A percentile compares a stretch with the other conserved stretches of the same genome.
phyloP scores from a whole-genome alignment of 2,329 filamentous ascomycete species.

The Apiospora hydei region DNA sequence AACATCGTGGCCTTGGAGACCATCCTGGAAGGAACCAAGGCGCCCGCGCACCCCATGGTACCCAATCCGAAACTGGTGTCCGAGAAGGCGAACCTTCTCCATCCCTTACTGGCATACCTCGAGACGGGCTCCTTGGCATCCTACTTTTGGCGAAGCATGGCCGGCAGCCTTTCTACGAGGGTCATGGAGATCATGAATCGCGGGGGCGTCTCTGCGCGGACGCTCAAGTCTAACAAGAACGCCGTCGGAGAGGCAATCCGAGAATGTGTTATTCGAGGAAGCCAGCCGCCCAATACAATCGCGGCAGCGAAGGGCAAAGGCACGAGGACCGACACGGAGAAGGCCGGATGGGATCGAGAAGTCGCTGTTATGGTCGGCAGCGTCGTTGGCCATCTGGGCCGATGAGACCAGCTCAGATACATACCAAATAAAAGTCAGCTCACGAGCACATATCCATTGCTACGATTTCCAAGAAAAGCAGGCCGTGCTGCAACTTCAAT shows the following conservation, averaged over 20 bases:
- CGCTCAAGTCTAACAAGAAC: slow-evolving; percentile 77
- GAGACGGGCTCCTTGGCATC: slow-evolving; percentile 88
- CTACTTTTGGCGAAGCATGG: slow-evolving; percentile 93
- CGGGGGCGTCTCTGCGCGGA: slow-evolving; percentile 84
- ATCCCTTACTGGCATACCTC: slow-evolving; percentile 76
- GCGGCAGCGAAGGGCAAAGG: slow-evolving; percentile 50
- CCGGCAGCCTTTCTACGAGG: slow-evolving; percentile 75
- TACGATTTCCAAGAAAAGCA: not conserved
- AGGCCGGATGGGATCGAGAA: slow-evolving; percentile 81
- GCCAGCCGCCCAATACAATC: slow-evolving; percentile 68
- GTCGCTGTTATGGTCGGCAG: slow-evolving; percentile 94
- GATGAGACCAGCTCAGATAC: slow-evolving; percentile 38
- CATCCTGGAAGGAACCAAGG: slow-evolving; percentile 72
- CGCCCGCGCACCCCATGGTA: slow-evolving; percentile 74
- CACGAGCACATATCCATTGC: not conserved
- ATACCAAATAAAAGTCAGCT: not conserved
- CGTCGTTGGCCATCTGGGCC: slow-evolving; percentile 67
- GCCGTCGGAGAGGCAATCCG: slow-evolving; percentile 78
- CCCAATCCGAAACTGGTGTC: slow-evolving; percentile 36
- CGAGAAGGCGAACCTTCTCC: slow-evolving; percentile 65
- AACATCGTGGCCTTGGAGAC: slow-evolving; percentile 89
- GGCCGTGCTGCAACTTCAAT: too few species aligned
- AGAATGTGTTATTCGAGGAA: slow-evolving; percentile 83
- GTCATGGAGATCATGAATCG: slow-evolving; percentile 86
- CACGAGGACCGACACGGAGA: slow-evolving; percentile 50